Percentiles rank a stretch among this genome's conserved stretches.
These are phyloP conservation scores for Tetragonia tetragonoides DNA, from an alignment of 148 eudicot genomes.

Conservation along the genomic window DNA sequence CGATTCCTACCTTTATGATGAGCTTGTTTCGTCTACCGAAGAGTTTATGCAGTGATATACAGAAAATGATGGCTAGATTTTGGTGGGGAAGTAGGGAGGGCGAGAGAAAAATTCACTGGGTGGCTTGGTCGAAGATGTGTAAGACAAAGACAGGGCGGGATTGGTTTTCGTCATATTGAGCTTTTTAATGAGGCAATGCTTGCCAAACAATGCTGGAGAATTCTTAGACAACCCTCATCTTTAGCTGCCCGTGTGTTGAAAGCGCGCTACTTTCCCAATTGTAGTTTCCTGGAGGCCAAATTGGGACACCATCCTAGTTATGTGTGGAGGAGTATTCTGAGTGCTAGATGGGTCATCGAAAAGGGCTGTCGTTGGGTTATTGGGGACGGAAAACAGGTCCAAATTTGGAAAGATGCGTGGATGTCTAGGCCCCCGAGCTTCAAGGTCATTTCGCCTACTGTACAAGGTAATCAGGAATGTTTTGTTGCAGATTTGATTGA, in stretches of 20 bases:
- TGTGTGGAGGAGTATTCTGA: background rate
- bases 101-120: background rate
- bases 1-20: conserved; percentile 1
- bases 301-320: background rate
- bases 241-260: background rate
- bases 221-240: background rate
- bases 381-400: background rate
- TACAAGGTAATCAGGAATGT: background rate
- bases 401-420: background rate
- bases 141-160: background rate
- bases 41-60: background rate
- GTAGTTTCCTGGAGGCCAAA: background rate
- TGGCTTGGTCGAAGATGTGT: background rate
- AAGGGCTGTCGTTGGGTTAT: background rate
- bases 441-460: background rate
- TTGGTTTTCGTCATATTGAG: background rate
- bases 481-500: background rate
- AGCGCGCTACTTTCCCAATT: background rate
- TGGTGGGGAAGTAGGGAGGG: background rate
- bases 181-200: background rate
- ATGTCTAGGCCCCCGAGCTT: background rate
- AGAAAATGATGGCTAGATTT: background rate
- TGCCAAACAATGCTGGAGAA: background rate
- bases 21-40: background rate
- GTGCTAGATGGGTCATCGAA: background rate